These are phyloP conservation scores for Bauhinia variegata DNA, from an alignment of 306 rosid genomes.

Conservation along the genomic window DNA sequence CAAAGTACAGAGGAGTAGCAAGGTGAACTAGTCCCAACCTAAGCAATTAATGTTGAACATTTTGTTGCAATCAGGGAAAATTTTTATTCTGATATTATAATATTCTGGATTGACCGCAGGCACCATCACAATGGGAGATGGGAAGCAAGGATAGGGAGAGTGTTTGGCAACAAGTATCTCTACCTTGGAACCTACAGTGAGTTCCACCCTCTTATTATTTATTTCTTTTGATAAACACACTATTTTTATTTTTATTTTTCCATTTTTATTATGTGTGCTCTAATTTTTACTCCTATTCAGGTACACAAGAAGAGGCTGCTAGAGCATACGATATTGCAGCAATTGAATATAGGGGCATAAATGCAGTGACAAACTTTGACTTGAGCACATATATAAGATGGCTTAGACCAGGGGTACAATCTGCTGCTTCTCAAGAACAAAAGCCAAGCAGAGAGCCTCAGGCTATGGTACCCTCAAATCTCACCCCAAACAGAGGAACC, in stretches of 20 bases:
- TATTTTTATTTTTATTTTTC: no score
- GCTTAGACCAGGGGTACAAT: conserved; percentile 61
- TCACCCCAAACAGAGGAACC: conserved; percentile 35
- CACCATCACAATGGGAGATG: conserved; percentile 97
- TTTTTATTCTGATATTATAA: conserved; percentile 22
- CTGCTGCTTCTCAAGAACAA: conserved; percentile 44
- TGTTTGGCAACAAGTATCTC: conserved; percentile 93
- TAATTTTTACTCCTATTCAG: conserved; percentile 38
- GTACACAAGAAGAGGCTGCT: conserved; percentile 97
- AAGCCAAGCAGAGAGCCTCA: conserved; percentile 35
- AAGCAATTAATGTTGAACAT: background rate
- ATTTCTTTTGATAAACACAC: conserved; percentile 7
- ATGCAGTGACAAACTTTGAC: conserved; percentile 90
- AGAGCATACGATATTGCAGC: conserved; percentile 89
- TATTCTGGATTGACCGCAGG: conserved; percentile 43
- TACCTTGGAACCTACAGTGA: conserved; percentile 91
- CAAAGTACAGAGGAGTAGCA: conserved; percentile 93
- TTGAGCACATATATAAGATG: conserved; percentile 78
- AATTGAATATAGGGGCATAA: conserved; percentile 84
- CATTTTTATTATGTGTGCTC: conserved; percentile 42
- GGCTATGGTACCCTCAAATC: conserved; percentile 31
- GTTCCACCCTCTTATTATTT: conserved; percentile 32
- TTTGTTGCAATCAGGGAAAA: conserved; percentile 1
- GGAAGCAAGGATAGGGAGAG: conserved; percentile 97
- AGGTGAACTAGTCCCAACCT: conserved; percentile 48